Percentiles rank a stretch among this genome's conserved stretches.
Conservation (phyloP, 1,139 yeast genomes). For the Candida freyschussii region DNA sequence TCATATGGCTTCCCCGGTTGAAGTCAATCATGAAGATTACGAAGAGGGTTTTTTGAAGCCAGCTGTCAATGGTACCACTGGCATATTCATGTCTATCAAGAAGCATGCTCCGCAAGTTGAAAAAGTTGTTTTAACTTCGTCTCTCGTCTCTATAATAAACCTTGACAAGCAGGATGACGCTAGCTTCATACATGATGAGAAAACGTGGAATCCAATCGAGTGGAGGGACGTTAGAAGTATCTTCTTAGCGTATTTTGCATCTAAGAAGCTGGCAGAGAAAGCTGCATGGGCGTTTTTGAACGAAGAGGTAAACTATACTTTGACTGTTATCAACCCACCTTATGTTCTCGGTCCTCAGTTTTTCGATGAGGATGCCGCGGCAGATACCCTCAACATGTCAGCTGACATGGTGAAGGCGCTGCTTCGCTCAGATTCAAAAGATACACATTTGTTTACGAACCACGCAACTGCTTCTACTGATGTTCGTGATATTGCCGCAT, state of each 20-base stretch:
- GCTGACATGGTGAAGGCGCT: constrained; percentile 22
- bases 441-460: constrained; percentile 14
- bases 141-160: constrained; percentile 49
- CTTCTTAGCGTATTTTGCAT: constrained; percentile 40
- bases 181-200: constrained; percentile 31
- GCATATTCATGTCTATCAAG: constrained; percentile 36
- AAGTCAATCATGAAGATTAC: constrained; percentile 28
- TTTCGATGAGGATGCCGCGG: constrained; percentile 30
- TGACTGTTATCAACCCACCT: constrained; percentile 44
- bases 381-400: constrained; percentile 36
- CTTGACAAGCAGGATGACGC: constrained; percentile 23
- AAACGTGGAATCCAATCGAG: constrained; percentile 40
- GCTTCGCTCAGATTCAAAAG: constrained; percentile 24
- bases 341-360: constrained; percentile 45
- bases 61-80: constrained; percentile 45
- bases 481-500: constrained; percentile 40
- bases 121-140: constrained; percentile 48
- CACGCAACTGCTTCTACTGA: constrained; percentile 28
- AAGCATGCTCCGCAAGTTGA: constrained; percentile 41
- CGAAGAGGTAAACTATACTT: constrained; percentile 34
- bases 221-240: constrained; percentile 31
- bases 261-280: constrained; percentile 48
- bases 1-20: constrained; percentile 64
- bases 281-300: constrained; percentile 52
- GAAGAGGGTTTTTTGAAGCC: constrained; percentile 39